A percentile compares a stretch with the other conserved stretches of the same genome.
phyloP scores from a whole-genome alignment of 2,329 filamentous ascomycete genomes.

The Dactylellina haptotyla region DNA sequence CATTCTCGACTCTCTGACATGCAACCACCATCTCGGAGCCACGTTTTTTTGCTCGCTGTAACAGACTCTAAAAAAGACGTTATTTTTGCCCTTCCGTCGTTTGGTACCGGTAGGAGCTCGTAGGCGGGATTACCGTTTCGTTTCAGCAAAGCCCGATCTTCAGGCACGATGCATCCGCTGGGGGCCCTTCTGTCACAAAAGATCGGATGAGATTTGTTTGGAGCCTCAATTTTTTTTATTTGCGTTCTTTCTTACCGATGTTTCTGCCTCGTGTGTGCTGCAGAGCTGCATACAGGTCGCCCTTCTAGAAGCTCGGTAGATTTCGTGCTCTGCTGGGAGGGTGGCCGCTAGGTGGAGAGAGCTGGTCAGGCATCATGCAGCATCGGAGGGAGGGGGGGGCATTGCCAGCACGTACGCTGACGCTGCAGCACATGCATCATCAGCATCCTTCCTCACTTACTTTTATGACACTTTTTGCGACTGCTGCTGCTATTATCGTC shows the following conservation, averaged over 20 bases:
- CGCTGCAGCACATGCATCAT: conserved; percentile 32
- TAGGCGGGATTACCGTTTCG: conserved; percentile 53
- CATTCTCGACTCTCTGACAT: conserved; percentile 44
- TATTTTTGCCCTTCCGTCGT: conserved; percentile 41
- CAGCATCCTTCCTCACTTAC: too few relatives aligned
- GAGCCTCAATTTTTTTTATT: conserved; percentile 12
- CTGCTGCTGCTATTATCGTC: not conserved
- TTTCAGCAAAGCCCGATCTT: conserved; percentile 49
- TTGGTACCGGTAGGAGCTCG: conserved; percentile 53
- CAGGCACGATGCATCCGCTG: conserved; percentile 44
- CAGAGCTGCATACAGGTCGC: too few relatives aligned
- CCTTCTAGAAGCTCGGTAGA: conserved; percentile 51
- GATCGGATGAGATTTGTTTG: conserved; percentile 50
- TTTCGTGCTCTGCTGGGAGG: conserved; percentile 4
- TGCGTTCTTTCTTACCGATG: not conserved
- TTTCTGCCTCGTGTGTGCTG: not conserved
- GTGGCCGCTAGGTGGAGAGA: not conserved
- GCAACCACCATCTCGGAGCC: conserved; percentile 44
- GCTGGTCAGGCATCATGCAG: conserved; percentile 23
- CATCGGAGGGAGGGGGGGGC: conserved; percentile 6
- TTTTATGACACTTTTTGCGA: too few relatives aligned
- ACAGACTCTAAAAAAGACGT: conserved; percentile 18
- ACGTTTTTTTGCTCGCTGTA: conserved; percentile 42
- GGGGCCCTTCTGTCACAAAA: conserved; percentile 25
- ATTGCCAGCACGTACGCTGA: conserved; percentile 39